Conservation (phyloP, 1,139 yeast genomes). For the Suhomyces coccinellae region DNA sequence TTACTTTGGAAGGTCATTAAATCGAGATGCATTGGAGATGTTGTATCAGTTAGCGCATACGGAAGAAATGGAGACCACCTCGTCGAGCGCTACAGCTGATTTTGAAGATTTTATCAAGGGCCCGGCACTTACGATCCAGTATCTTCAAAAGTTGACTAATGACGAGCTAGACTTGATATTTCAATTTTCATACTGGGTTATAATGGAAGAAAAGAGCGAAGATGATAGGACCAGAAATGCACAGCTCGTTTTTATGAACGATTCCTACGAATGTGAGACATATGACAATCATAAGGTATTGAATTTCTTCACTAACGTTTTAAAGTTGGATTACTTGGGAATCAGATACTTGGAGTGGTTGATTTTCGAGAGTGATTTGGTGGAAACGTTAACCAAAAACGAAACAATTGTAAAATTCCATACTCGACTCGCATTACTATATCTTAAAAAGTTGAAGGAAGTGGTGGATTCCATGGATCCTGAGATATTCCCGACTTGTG, state of each 20-base stretch:
- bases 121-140: conserved; percentile 57
- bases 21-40: conserved; percentile 66
- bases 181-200: conserved; percentile 58
- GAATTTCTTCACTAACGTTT: conserved; percentile 37
- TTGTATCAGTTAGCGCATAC: conserved; percentile 42
- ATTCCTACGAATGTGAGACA: conserved; percentile 60
- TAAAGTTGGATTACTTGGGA: conserved; percentile 36
- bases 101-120: conserved; percentile 37
- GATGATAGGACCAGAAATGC: conserved; percentile 37
- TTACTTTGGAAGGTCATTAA: conserved; percentile 63
- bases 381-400: conserved; percentile 33
- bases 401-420: conserved; percentile 40
- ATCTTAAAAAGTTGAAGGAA: conserved; percentile 41
- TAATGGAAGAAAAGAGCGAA: conserved; percentile 26
- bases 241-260: conserved; percentile 63
- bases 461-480: conserved; percentile 13
- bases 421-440: conserved; percentile 57
- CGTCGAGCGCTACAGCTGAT: conserved; percentile 14
- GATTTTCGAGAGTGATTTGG: conserved; percentile 44
- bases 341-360: conserved; percentile 64
- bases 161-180: conserved; percentile 56
- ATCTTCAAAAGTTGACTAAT: conserved; percentile 61
- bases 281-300: conserved; percentile 57
- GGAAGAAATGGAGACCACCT: conserved; percentile 14
- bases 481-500: conserved; percentile 17